phyloP scores from a whole-genome alignment of 1,139 yeast species.

The Blastobotrys persicus region DNA sequence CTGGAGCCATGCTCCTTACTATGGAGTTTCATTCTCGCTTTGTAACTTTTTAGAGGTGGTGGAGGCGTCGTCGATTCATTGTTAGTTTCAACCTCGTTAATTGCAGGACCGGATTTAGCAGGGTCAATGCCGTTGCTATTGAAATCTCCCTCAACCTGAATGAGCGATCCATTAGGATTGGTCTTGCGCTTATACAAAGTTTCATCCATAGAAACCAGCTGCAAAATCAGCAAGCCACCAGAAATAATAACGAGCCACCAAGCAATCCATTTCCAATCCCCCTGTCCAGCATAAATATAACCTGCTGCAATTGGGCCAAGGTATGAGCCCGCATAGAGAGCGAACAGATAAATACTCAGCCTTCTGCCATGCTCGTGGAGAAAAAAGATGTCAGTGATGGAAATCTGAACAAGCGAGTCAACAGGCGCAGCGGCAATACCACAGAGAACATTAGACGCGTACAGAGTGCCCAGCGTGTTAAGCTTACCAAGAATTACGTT shows the following conservation, averaged over 20 bases:
- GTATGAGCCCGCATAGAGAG: slow-evolving; percentile 61
- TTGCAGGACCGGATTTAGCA: neutral
- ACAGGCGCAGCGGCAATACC: slow-evolving; percentile 61
- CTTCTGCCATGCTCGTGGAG: slow-evolving; percentile 66
- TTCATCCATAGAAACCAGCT: slow-evolving; percentile 59
- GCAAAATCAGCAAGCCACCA: slow-evolving; percentile 47
- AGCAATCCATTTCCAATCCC: slow-evolving; percentile 57
- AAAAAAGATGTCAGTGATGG: slow-evolving; percentile 62
- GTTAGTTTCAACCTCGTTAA: neutral
- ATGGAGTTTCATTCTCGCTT: slow-evolving; percentile 13
- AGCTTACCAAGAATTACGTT: slow-evolving; percentile 49
- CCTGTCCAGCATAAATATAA: slow-evolving; percentile 48
- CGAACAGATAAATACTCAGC: slow-evolving; percentile 58
- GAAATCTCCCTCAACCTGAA: neutral
- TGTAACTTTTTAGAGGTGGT: slow-evolving; percentile 12
- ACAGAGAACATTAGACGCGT: slow-evolving; percentile 59
- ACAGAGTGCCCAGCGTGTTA: slow-evolving; percentile 49
- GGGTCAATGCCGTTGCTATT: neutral
- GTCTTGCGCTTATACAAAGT: slow-evolving; percentile 65
- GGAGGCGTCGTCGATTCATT: slow-evolving; percentile 4
- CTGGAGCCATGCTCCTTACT: slow-evolving; percentile 11
- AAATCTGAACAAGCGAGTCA: slow-evolving; percentile 59
- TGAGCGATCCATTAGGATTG: slow-evolving; percentile 43
- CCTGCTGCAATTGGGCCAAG: slow-evolving; percentile 57
- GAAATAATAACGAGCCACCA: slow-evolving; percentile 59